phyloP scores from a whole-genome alignment of 805 yeast genomes.

The Sungouiella thailandica region DNA sequence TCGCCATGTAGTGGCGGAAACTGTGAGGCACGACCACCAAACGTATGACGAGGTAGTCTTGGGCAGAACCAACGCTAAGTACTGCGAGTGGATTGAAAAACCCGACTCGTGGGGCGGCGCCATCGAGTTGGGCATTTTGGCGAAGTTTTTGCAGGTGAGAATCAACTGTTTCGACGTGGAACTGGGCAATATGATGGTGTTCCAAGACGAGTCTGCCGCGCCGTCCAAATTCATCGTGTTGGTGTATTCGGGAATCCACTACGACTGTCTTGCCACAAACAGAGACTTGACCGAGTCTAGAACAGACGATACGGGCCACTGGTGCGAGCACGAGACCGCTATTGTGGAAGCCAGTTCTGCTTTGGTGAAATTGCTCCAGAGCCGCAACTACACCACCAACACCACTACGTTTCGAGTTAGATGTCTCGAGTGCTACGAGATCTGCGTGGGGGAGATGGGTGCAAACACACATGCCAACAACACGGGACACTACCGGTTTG shows the following conservation, averaged over 20 bases:
- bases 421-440: constrained; percentile 51
- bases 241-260: constrained; percentile 68
- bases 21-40: constrained; percentile 36
- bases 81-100: constrained; percentile 56
- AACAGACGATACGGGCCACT: constrained; percentile 36
- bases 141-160: constrained; percentile 45
- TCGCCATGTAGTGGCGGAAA: constrained; percentile 46
- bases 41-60: constrained; percentile 52
- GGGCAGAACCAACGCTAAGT: constrained; percentile 46
- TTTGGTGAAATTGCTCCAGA: constrained; percentile 43
- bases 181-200: constrained; percentile 51
- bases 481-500: constrained; percentile 60
- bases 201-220: constrained; percentile 34
- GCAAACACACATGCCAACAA: constrained; percentile 59
- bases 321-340: constrained; percentile 29
- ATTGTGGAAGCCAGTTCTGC: constrained; percentile 33
- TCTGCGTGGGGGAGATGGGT: constrained; percentile 57
- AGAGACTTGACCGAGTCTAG: constrained; percentile 16
- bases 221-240: constrained; percentile 44
- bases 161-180: constrained; percentile 64
- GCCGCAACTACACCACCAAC: constrained; percentile 58
- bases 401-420: constrained; percentile 52
- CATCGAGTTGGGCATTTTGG: constrained; percentile 62
- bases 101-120: constrained; percentile 81
- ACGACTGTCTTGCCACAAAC: constrained; percentile 48